A percentile compares a stretch with the other conserved stretches of the same genome.
phyloP scores from a whole-genome alignment of 768 basidiomycete species.

The Panaeolus cyanescens region DNA sequence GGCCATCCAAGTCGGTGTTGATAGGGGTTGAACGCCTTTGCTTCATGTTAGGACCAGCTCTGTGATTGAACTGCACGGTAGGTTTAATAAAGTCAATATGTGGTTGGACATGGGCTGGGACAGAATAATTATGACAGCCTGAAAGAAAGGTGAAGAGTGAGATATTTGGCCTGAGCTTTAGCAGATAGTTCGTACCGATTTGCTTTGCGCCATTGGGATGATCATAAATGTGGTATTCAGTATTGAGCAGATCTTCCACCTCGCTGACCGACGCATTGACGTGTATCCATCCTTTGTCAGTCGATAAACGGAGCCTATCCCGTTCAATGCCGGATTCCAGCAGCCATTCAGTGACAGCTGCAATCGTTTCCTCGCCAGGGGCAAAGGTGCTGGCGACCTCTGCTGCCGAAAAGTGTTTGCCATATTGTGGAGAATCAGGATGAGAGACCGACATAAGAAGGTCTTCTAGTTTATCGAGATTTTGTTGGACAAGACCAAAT shows the following conservation, averaged over 20 bases:
- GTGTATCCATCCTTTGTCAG: slow-evolving; percentile 43
- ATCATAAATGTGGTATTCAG: slow-evolving; percentile 48
- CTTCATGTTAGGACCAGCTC: slow-evolving; percentile 16
- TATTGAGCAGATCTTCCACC: slow-evolving; percentile 40
- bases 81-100: slow-evolving; percentile 48
- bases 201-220: slow-evolving; percentile 42
- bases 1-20: slow-evolving; percentile 16
- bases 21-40: slow-evolving; percentile 13
- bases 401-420: slow-evolving; percentile 48
- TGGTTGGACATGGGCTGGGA: slow-evolving; percentile 38
- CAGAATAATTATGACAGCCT: slow-evolving; percentile 43
- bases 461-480: slow-evolving; percentile 46
- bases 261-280: slow-evolving; percentile 43
- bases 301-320: slow-evolving; percentile 37
- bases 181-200: slow-evolving; percentile 30
- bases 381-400: slow-evolving; percentile 47
- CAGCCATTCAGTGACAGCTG: slow-evolving; percentile 46
- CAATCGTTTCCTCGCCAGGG: slow-evolving; percentile 41
- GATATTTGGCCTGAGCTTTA: neutral
- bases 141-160: neutral
- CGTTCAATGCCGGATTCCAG: slow-evolving; percentile 37
- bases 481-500: slow-evolving; percentile 48
- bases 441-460: slow-evolving; percentile 50
- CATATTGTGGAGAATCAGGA: slow-evolving; percentile 51
- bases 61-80: slow-evolving; percentile 42